phyloP scores from a whole-genome alignment of 202 grass and related monocot species.

The Cymbopogon flexuosus region DNA sequence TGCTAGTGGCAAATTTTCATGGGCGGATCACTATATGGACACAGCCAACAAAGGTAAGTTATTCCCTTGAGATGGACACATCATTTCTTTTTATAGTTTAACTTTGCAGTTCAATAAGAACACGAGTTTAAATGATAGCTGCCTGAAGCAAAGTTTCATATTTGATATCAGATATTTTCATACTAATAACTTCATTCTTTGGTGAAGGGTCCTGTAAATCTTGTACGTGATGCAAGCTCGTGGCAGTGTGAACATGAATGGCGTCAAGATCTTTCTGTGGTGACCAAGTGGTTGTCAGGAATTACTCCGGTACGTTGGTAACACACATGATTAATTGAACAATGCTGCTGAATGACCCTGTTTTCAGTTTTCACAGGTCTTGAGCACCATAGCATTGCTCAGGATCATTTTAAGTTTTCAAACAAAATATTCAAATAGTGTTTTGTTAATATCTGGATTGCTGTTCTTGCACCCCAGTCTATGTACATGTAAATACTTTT shows the following conservation, averaged over 20 bases:
- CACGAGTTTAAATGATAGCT: not conserved
- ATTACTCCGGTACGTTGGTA: conserved; percentile 56
- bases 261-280: conserved; percentile 97
- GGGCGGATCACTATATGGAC: conserved; percentile 97
- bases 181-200: conserved; percentile 10
- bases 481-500: conserved; percentile 5
- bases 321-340: conserved; percentile 19
- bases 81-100: not conserved
- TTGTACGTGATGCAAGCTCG: conserved; percentile 76
- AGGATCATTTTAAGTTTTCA: not conserved
- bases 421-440: not conserved
- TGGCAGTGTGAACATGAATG: conserved; percentile 94
- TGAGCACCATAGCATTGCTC: not conserved
- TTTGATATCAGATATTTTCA: conserved; percentile 2
- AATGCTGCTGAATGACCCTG: not conserved
- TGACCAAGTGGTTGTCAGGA: conserved; percentile 96
- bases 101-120: not conserved
- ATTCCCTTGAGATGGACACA: conserved; percentile 7
- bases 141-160: conserved; percentile 4
- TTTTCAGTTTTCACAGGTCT: not conserved
- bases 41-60: conserved; percentile 75
- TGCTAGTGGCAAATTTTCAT: conserved; percentile 96
- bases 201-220: conserved; percentile 83
- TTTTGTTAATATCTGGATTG: conserved; percentile 1
- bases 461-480: not conserved